phyloP scores from a whole-genome alignment of 1,139 yeast species.

The Lodderomyces margitis region DNA sequence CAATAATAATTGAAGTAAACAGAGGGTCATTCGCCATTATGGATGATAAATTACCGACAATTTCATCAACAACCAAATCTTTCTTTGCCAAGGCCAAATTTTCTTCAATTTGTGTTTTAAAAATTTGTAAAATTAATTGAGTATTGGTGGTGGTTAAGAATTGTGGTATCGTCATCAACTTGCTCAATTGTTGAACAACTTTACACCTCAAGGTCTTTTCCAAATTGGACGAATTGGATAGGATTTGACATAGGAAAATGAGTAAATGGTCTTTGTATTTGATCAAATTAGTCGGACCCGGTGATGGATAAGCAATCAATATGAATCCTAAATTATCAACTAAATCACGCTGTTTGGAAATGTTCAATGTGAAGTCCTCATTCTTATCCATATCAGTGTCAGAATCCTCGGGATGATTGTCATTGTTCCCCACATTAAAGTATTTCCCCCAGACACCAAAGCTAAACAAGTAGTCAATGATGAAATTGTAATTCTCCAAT shows the following conservation, averaged over 20 bases:
- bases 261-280: conserved; percentile 63
- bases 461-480: conserved; percentile 38
- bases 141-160: conserved; percentile 56
- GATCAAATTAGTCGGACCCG: conserved; percentile 16
- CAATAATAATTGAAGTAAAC: conserved; percentile 14
- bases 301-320: conserved; percentile 26
- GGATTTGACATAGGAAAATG: conserved; percentile 60
- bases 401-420: neutral
- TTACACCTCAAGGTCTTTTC: conserved; percentile 70
- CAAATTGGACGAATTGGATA: conserved; percentile 61
- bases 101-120: conserved; percentile 54
- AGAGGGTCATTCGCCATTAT: conserved; percentile 29
- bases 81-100: conserved; percentile 37
- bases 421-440: conserved; percentile 23
- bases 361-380: conserved; percentile 37
- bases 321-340: conserved; percentile 61
- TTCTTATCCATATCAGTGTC: conserved; percentile 17
- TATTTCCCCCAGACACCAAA: conserved; percentile 40
- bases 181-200: conserved; percentile 62
- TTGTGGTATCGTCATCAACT: conserved; percentile 44
- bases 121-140: conserved; percentile 61
- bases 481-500: conserved; percentile 40
- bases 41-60: conserved; percentile 52
- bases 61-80: conserved; percentile 33
- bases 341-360: conserved; percentile 58